A percentile compares a stretch with the other conserved stretches of the same genome.
These are phyloP conservation scores for Marsdenia floribunda DNA, from an alignment of 257 asterid species.

Conservation along the genomic window DNA sequence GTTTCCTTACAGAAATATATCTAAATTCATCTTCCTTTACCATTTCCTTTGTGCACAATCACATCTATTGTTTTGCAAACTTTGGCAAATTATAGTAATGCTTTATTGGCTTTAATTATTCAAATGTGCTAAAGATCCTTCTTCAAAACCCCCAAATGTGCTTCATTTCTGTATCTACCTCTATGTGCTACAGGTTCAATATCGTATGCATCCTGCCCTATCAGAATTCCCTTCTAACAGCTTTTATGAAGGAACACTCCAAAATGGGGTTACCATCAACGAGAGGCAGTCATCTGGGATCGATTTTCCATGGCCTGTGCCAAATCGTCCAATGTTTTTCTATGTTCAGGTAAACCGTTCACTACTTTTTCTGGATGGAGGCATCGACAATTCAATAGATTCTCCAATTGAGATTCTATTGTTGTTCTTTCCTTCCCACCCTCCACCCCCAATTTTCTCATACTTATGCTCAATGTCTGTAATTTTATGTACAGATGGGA, in stretches of 20 bases:
- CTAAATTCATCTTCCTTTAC: too few species aligned
- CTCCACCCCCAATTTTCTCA: neutral
- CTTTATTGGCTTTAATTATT: neutral
- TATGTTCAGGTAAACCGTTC: slow-evolving; percentile 74
- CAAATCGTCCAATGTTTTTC: slow-evolving; percentile 97
- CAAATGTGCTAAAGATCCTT: neutral
- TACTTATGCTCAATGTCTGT: neutral
- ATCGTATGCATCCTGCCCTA: slow-evolving; percentile 98
- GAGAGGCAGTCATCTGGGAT: slow-evolving; percentile 96
- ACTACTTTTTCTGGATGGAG: neutral
- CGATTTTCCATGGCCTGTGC: slow-evolving; percentile 99
- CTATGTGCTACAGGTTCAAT: slow-evolving; percentile 70
- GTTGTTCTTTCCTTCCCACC: neutral
- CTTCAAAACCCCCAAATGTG: neutral
- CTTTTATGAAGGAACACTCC: slow-evolving; percentile 98
- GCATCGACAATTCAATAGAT: neutral
- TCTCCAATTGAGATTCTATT: neutral
- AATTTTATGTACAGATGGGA: slow-evolving; percentile 66
- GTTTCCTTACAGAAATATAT: neutral
- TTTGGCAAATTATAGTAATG: neutral
- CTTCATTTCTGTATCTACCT: slow-evolving; percentile 6
- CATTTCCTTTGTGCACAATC: neutral
- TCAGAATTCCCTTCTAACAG: slow-evolving; percentile 96
- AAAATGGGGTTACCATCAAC: slow-evolving; percentile 89
- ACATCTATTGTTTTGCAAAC: neutral